Percentiles rank a stretch among this genome's conserved stretches.
These are phyloP conservation scores for Hanseniaspora uvarum DNA, from an alignment of 1,139 yeast species.

Conservation along the genomic window DNA sequence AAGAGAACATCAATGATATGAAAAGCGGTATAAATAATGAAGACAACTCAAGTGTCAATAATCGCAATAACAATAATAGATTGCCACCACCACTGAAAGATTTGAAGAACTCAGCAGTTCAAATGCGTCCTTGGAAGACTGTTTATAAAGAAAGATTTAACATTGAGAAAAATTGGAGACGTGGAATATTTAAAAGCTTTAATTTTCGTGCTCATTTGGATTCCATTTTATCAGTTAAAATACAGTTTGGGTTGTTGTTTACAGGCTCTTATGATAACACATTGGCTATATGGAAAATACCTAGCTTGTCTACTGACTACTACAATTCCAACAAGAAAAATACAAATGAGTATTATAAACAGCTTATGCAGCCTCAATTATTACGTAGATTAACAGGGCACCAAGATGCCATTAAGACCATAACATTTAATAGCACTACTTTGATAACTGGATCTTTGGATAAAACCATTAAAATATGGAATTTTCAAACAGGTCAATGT, in stretches of 20 bases:
- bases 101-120: constrained; percentile 23
- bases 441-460: constrained; percentile 88
- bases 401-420: constrained; percentile 69
- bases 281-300: constrained; percentile 70
- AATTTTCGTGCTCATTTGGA: constrained; percentile 77
- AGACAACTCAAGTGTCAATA: background rate
- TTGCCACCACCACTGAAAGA: background rate
- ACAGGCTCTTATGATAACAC: constrained; percentile 89
- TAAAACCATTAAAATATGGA: constrained; percentile 89
- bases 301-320: constrained; percentile 27
- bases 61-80: constrained; percentile 22
- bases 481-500: constrained; percentile 86
- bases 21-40: constrained; percentile 11
- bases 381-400: constrained; percentile 75
- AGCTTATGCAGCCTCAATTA: constrained; percentile 29
- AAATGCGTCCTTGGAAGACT: constrained; percentile 85
- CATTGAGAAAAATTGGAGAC: constrained; percentile 90
- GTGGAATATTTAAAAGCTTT: constrained; percentile 55
- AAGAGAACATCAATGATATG: constrained; percentile 4
- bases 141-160: constrained; percentile 84
- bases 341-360: constrained; percentile 43
- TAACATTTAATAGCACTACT: constrained; percentile 78
- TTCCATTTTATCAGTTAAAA: constrained; percentile 56
- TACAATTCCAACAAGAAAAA: constrained; percentile 26
- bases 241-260: constrained; percentile 71